Percentiles rank a stretch among this genome's conserved stretches.
Evolutionary conservation across 2,329 filamentous ascomycete species (phyloP).

Genomic region (Alternaria ventricosa): DNA sequence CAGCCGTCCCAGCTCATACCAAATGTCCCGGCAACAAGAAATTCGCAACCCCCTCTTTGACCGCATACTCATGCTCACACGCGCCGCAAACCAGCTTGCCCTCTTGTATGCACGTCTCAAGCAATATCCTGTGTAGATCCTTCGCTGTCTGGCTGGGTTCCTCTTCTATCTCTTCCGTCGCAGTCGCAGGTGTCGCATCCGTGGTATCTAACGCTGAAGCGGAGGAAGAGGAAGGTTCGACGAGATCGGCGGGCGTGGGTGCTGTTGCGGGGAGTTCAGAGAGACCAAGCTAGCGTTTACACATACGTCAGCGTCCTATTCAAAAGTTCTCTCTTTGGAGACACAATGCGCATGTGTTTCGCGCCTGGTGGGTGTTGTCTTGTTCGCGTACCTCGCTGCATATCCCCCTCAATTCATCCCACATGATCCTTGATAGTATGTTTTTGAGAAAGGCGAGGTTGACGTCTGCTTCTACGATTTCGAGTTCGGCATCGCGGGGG

Average conservation of each 20-base stretch:
- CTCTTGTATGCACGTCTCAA: conserved; percentile 89
- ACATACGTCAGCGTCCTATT: not conserved
- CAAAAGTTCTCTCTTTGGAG: not conserved
- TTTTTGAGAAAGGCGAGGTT: conserved; percentile 83
- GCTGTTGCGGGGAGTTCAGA: conserved; percentile 66
- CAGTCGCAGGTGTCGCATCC: conserved; percentile 43
- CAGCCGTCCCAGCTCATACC: conserved; percentile 57
- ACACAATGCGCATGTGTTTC: not conserved
- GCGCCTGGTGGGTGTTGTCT: not conserved
- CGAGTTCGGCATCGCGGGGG: conserved; percentile 89
- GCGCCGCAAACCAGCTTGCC: conserved; percentile 89
- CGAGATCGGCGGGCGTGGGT: conserved; percentile 43
- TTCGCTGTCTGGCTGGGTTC: conserved; percentile 72
- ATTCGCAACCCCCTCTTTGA: conserved; percentile 96
- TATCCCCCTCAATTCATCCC: conserved; percentile 78
- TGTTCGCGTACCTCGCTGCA: conserved; percentile 70
- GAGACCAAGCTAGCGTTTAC: conserved; percentile 71
- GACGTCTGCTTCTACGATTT: conserved; percentile 80
- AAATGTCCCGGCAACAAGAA: conserved; percentile 93
- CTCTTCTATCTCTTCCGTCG: conserved; percentile 61
- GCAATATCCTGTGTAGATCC: conserved; percentile 80
- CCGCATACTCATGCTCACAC: conserved; percentile 91
- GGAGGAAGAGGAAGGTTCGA: conserved; percentile 14
- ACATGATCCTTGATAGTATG: conserved; percentile 86
- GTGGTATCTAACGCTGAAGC: conserved; percentile 3